A percentile compares a stretch with the other conserved stretches of the same genome.
phyloP scores from a whole-genome alignment of 495 filamentous ascomycete species.

The Daldinia decipiens region DNA sequence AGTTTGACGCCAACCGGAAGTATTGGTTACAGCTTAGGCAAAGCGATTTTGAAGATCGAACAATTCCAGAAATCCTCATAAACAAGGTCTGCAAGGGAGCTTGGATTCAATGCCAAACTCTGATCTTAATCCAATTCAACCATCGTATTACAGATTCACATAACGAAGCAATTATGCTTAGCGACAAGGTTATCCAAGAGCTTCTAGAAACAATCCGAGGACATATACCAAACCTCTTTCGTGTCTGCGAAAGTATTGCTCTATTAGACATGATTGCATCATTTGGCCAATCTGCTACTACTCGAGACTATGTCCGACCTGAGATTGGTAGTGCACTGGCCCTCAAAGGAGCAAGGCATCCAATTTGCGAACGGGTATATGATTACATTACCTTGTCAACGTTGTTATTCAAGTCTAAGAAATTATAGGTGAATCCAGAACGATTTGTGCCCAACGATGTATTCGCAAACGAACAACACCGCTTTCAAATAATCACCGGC shows the following conservation, averaged over 20 bases:
- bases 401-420: conserved; percentile 15
- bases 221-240: conserved; percentile 76
- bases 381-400: neutral
- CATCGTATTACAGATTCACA: conserved; percentile 80
- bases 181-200: conserved; percentile 73
- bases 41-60: conserved; percentile 68
- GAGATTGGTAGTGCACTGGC: conserved; percentile 78
- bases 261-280: conserved; percentile 90
- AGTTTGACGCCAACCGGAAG: conserved; percentile 78
- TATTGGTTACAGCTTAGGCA: conserved; percentile 80
- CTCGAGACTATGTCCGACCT: conserved; percentile 82
- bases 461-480: conserved; percentile 77
- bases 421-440: conserved; percentile 48
- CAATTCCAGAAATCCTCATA: conserved; percentile 77
- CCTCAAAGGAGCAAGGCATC: conserved; percentile 84
- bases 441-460: conserved; percentile 88
- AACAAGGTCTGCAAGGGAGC: conserved; percentile 78
- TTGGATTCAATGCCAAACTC: conserved; percentile 83
- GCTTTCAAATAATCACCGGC: conserved; percentile 94
- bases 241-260: conserved; percentile 85
- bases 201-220: conserved; percentile 73
- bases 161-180: conserved; percentile 82
- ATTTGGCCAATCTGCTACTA: conserved; percentile 81
- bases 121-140: conserved; percentile 81
- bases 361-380: conserved; percentile 80